Evolutionary conservation across 768 basidiomycete species (phyloP), one percentile per base, ranked within the genome.

Genomic region (Boletus sp.): DNA sequence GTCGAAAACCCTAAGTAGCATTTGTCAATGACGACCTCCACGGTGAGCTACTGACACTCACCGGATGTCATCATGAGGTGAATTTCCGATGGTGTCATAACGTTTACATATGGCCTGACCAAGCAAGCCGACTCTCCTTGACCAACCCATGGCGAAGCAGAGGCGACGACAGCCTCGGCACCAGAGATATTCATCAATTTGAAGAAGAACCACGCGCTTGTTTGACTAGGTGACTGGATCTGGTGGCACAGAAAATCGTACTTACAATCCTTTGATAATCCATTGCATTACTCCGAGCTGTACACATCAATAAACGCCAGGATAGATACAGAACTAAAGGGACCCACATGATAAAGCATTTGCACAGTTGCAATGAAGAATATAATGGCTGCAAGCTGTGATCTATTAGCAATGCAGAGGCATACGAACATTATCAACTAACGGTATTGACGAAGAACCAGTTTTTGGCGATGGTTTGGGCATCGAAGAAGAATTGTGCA

Each of bases 321-420:
- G 38, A 23, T 42, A 21, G 4, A 56, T 5, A 14, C 27, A 21
- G 8, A 39, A n/a, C 14, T 3, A 42, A 25, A 32, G n/a, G n/a
- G 13, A 57, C 60, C 25, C 55, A 64, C 72, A 57, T 93, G 88
- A 75, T 93, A 94, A 72, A 91, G 70, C 89, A 93, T 92, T 71
- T 94, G 91, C 51, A 94, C 83, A 60, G 91, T 88, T 27, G 93
- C 92, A 61, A 97, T 82, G 79, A 97, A 97, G 79, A 96, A 96
- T 66, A 97, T 91, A 70, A 96, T 88, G 19, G 87, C 80, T 10
- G 80, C 64, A 38, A 93, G 81, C 82, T 88, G 63, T 25, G 27
- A 35, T 17, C 17, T 14, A 38, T 64, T 50, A 68, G 50, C 50
- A 29, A 59, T 56, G 48, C 50, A 55, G 53, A 62, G 1, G 14